Base-by-base conservation (phyloP, 1,284 basidiomycete species). In the Leccinum pachyderme region DNA sequence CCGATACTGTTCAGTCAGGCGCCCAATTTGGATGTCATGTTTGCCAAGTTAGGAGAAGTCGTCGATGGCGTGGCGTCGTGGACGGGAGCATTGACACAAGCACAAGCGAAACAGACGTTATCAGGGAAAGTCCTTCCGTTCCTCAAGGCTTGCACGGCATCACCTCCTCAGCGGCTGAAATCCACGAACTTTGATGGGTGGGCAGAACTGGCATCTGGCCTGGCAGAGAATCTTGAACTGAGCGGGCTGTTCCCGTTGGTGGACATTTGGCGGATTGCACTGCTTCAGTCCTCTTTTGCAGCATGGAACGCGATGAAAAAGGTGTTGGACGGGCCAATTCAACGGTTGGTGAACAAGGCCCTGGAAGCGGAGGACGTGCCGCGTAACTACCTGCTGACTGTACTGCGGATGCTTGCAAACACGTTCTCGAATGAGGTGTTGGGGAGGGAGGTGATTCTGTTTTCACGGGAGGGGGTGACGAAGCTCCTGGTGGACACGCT, bases 221-320 rank as follows among this genome's bases (percentile, higher is more conserved):
- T 93, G 1, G 65, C 75, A 0, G 56, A 64, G 5, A 71, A 72
- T 0, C 80, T 95, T 0, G 76, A 82, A 2, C 61, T 79, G 0
- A 77, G 80, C 11, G 77, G 84, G 45, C 76, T 93, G 9, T 95
- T 95, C 73, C 93, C 93, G 0, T 68, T 94, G 2, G 81, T 87
- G 8, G 93, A 95, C 65, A 77, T 95, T 56, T 94, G 91, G 90
- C 80, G 93, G 1, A 77, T 95, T 1, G 88, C 86, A 0, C 69
- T 91, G 7, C 78, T 93, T 28, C 84, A 92, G 67, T 74, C 79
- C 0, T 67, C 75, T 0, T 77, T 88, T 7, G 78, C 81, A 1
- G 71, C 75, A 0, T 83, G 81, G 77, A 75, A 76, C 41, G 74
- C 81, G 4, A 64, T 75, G 2, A 60, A 64, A 59, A 45, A 61